phyloP scores from a whole-genome alignment of 2,329 filamentous ascomycete genomes.

The Xylaria sp. region DNA sequence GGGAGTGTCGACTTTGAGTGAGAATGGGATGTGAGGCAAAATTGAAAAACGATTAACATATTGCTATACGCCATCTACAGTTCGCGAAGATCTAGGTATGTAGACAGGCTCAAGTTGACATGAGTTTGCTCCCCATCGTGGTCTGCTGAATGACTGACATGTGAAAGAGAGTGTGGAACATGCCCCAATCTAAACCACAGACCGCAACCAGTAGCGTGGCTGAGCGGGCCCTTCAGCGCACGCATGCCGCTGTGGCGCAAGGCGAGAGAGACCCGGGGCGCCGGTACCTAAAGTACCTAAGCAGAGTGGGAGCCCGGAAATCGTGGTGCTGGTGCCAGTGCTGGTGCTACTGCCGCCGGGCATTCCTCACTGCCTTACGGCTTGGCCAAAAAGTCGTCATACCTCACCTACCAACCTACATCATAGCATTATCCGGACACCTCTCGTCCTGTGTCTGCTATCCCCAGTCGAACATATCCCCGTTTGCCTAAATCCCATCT shows the following conservation, averaged over 20 bases:
- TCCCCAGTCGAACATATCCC: neutral
- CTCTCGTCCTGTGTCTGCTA: neutral
- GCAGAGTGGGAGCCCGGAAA: too few species aligned
- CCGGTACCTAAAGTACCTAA: too few species aligned
- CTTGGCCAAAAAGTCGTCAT: constrained; percentile 27
- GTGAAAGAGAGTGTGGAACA: neutral
- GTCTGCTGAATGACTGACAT: neutral
- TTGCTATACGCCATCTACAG: neutral
- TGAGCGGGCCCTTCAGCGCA: neutral
- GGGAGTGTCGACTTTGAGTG: neutral
- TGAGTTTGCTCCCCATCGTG: neutral
- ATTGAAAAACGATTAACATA: neutral
- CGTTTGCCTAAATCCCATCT: neutral
- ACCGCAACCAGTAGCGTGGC: neutral
- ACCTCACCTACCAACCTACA: constrained; percentile 8
- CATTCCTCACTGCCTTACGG: constrained; percentile 14
- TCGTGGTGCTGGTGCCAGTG: neutral
- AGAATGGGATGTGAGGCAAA: neutral
- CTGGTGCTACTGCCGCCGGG: neutral
- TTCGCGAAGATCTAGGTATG: too few species aligned
- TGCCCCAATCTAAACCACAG: neutral
- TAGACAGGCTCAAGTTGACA: neutral
- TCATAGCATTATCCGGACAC: neutral
- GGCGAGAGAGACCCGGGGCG: too few species aligned
- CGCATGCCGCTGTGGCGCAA: neutral